Percentiles rank a stretch among this genome's conserved stretches.
These are phyloP conservation scores for Rhizophagus prolifer DNA, from an alignment of 192 early-diverging fungal genomes.

Conservation along the genomic window DNA sequence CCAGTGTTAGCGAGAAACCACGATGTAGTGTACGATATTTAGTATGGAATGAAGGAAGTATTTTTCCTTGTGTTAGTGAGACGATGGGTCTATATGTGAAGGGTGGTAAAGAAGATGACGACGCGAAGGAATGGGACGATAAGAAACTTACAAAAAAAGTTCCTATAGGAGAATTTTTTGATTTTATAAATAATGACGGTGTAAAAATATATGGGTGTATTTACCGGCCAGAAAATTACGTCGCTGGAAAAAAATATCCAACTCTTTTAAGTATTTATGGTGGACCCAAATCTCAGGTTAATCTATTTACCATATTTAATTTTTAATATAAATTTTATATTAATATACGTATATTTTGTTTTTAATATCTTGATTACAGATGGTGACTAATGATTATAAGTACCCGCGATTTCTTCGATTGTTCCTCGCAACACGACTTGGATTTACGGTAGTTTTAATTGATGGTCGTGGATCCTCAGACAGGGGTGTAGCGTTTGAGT, in stretches of 20 bases:
- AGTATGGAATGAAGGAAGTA: slow-evolving; percentile 33
- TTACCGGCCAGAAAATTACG: slow-evolving; percentile 52
- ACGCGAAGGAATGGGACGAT: slow-evolving; percentile 19
- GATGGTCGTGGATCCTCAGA: slow-evolving; percentile 69
- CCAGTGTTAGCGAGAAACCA: slow-evolving; percentile 44
- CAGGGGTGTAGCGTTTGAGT: slow-evolving; percentile 63
- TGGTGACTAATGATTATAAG: slow-evolving; percentile 73
- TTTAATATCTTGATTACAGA: not conserved
- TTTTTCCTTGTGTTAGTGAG: slow-evolving; percentile 20
- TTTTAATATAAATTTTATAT: not conserved
- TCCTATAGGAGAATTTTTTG: slow-evolving; percentile 53
- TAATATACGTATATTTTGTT: not conserved
- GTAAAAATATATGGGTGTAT: slow-evolving; percentile 55
- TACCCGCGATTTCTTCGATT: slow-evolving; percentile 59
- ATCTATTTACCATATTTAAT: not conserved
- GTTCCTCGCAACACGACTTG: slow-evolving; percentile 53
- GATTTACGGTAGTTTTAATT: slow-evolving; percentile 60
- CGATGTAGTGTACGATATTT: slow-evolving; percentile 41
- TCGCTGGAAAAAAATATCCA: slow-evolving; percentile 53
- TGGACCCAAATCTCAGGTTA: slow-evolving; percentile 64
- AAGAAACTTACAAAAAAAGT: not conserved
- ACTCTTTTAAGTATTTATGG: slow-evolving; percentile 70
- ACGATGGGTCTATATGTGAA: not conserved
- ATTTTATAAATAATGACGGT: slow-evolving; percentile 53
- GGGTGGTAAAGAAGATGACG: not conserved